Percentiles rank a stretch among this genome's conserved stretches.
Evolutionary conservation across 345 rosid species (phyloP).

Genomic region (Triadica sebifera): DNA sequence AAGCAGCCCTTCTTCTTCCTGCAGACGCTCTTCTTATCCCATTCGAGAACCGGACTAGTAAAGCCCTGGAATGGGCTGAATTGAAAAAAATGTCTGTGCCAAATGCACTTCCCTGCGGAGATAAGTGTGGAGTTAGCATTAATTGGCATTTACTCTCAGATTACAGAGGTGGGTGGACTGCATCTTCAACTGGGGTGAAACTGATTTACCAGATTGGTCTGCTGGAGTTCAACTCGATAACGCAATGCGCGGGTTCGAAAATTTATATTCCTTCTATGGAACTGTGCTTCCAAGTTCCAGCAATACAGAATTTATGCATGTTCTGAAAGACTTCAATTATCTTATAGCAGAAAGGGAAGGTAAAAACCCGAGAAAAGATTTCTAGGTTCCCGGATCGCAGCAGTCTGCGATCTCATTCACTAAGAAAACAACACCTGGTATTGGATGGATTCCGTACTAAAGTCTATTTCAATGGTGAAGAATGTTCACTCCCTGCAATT

Average conservation of each 20-base stretch:
- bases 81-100: conserved; percentile 10
- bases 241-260: conserved; percentile 21
- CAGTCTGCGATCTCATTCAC: conserved; percentile 46
- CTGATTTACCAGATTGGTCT: conserved; percentile 17
- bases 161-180: conserved; percentile 24
- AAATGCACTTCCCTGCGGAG: conserved; percentile 25
- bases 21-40: conserved; percentile 40
- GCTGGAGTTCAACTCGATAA: conserved; percentile 23
- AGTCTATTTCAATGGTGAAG: conserved; percentile 45
- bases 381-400: conserved; percentile 46
- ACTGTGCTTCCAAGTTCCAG: conserved; percentile 1
- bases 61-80: conserved; percentile 37
- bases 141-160: conserved; percentile 30
- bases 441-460: conserved; percentile 48
- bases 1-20: conserved; percentile 41
- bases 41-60: conserved; percentile 40
- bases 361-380: conserved; percentile 37
- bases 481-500: conserved; percentile 37
- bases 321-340: conserved; percentile 26
- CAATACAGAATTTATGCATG: conserved; percentile 23
- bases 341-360: conserved; percentile 38
- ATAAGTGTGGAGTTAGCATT: conserved; percentile 28
- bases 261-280: conserved; percentile 25
- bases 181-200: conserved; percentile 31
- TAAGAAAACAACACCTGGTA: conserved; percentile 31